Conservation (phyloP, 441 rosid genomes). For the Pelargonium citronellum region DNA sequence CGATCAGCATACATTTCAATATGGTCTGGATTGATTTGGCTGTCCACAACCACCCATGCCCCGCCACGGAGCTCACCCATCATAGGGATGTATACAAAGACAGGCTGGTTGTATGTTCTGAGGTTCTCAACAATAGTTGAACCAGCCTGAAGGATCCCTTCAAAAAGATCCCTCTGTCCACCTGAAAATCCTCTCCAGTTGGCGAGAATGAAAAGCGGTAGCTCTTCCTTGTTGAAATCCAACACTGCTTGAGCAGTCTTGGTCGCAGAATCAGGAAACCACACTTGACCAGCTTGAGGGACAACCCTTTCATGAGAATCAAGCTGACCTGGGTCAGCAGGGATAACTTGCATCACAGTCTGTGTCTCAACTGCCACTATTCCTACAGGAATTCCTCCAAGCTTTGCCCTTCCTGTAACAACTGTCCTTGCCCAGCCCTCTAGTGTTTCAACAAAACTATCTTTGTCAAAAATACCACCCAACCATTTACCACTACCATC, state of each 20-base stretch:
- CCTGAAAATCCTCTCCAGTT: constrained; percentile 99
- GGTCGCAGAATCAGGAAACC: constrained; percentile 99
- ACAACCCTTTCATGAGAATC: constrained; percentile 98
- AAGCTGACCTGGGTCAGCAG: constrained; percentile 99
- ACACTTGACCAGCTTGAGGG: constrained; percentile 99
- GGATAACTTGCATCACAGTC: constrained; percentile 96
- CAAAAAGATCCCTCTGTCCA: constrained; percentile 97
- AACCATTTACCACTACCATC: constrained; percentile 78
- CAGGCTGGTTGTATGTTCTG: constrained; percentile 93
- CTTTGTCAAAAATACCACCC: constrained; percentile 94
- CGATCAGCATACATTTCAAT: constrained; percentile 99
- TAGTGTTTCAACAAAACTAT: constrained; percentile 84
- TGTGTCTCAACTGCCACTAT: constrained; percentile 99
- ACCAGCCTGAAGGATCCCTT: constrained; percentile 99
- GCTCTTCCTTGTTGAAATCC: constrained; percentile 96
- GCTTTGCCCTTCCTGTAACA: constrained; percentile 98
- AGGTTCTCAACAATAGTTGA: constrained; percentile 97
- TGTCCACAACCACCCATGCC: constrained; percentile 98
- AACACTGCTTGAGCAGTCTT: constrained; percentile 96
- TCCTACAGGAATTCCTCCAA: constrained; percentile 98
- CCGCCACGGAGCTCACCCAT: constrained; percentile 99
- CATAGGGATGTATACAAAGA: constrained; percentile 94
- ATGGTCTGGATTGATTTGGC: constrained; percentile 85
- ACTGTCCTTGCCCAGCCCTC: constrained; percentile 99
- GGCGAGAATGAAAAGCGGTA: constrained; percentile 94